Base-by-base conservation (phyloP, 2,329 filamentous ascomycete species). In the Coccinonectria pachysandricola region DNA sequence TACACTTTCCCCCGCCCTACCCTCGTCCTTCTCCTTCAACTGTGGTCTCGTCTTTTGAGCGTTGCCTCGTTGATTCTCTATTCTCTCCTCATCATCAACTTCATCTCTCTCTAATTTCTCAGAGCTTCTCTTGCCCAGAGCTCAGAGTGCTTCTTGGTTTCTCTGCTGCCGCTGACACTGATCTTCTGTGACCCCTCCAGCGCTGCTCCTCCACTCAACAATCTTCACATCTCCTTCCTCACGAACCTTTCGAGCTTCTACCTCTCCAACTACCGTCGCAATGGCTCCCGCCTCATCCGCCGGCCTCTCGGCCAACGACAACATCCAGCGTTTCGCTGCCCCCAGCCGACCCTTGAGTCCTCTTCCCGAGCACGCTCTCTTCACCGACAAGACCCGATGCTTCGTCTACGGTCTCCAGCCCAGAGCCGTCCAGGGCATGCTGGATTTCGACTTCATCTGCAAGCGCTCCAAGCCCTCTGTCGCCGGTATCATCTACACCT, bases 401-500 rank as follows among this genome's bases (percentile, higher is more conserved):
- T 93, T 98, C 59, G 91, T 98, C 63, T 98, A 98, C 67, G 91
- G 91, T 61, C 84, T 98, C 56, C 91, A 98, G 69, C 88, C 91
- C 54, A 79, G 87, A 60, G 82, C 83, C 48, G 82, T 87, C 44
- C 82, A 87, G 67, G 81, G 81, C 58, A 87, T 87, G 80, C 82
- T 98, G 58, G 91, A 98, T 64, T 98, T 98, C 61, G 91, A 98
- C 72, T 98, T 96, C 75, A 98, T 98, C 68, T 98, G 91, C 86
- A 96, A 96, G 78, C 84, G 91, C 53, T 74, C 78, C 57, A 92
- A 83, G 35, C 91, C 91, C 41, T 98, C 91, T 32, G 91, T 98
- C 33, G 91, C 91, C 44, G 91, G 87, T 57, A 96, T 98, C 65
- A 96, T 98, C 73, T 98, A 98, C 73, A 95, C 91, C 49, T 98